Evolutionary conservation across 1,284 basidiomycete species (phyloP), one percentile per base, ranked within the genome.

Genomic region (Exobasidium cylindrosporum): DNA sequence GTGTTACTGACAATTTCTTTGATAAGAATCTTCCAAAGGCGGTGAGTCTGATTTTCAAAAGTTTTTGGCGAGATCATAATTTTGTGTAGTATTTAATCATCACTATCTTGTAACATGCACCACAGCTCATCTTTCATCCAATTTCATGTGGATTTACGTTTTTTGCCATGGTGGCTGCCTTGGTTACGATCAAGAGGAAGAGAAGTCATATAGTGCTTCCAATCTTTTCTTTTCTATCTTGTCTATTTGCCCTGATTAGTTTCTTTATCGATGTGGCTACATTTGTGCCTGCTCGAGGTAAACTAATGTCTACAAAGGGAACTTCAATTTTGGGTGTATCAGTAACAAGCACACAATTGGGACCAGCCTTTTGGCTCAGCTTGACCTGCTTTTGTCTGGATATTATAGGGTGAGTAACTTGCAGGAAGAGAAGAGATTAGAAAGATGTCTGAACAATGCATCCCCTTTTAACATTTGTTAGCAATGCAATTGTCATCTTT

Each of bases 121-220:
- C 35, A 7, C 35, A 40, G 35, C 53, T 55, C 4, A 55, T 55
- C 53, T 30, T 55, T 13, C 53, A 55, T 44, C 53, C 53, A 5
- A 55, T 55, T 26, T 26, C 53, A n/a, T 55, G 53, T 29, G n/a
- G 53, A 14, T 55, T 55, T 31, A 55, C 53, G 13, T 55, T 55
- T 17, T 55, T 31, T 29, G 53, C 53, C 21, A 35, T 55, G 32
- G 31, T 55, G 13, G 23, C 32, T 23, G 53, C 53, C 30, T 44
- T 55, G 32, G 53, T 55, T 11, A 55, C 53, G 26, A 55, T 55
- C 21, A 55, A 55, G 30, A 23, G 53, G 2, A 23, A 55, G 30
- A 55, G 32, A 28, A 13, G 21, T 21, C 26, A 35, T 28, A 26
- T 35, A 13, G 5, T 35, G 21, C 30, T 55, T 13, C 53, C 53